Evolutionary conservation across 2,329 filamentous ascomycete species (phyloP).

Genomic region (Botryotinia calthae): DNA sequence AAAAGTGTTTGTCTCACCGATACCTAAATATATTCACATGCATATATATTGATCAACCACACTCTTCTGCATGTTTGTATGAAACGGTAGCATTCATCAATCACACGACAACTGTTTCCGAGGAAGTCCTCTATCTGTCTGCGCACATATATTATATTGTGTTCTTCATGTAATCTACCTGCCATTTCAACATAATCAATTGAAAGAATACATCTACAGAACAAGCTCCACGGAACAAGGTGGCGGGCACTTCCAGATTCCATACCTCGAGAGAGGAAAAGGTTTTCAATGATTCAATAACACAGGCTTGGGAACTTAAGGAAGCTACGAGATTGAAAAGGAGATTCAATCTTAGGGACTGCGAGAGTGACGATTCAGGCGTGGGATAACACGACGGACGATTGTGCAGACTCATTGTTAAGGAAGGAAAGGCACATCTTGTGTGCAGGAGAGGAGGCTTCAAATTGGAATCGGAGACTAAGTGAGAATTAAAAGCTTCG

Average conservation of each 20-base stretch:
- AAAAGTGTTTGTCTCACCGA: background rate
- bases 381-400: background rate
- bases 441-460: no score
- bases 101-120: background rate
- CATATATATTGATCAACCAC: slow-evolving; percentile 7
- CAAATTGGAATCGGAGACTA: no score
- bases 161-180: background rate
- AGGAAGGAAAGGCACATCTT: background rate
- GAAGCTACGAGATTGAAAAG: background rate
- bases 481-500: background rate
- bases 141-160: background rate
- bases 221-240: background rate
- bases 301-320: background rate
- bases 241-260: background rate
- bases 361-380: slow-evolving; percentile 6
- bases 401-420: background rate
- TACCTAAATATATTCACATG: background rate
- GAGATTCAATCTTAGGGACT: background rate
- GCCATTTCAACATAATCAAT: background rate
- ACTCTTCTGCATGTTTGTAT: background rate
- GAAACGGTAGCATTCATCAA: background rate
- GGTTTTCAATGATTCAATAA: slow-evolving; percentile 11
- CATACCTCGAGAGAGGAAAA: background rate
- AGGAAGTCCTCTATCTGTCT: background rate
- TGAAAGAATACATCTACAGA: background rate